A percentile compares a stretch with the other conserved stretches of the same genome.
These are phyloP conservation scores for Kwoniella pini DNA, from an alignment of 768 basidiomycete genomes.

Conservation along the genomic window DNA sequence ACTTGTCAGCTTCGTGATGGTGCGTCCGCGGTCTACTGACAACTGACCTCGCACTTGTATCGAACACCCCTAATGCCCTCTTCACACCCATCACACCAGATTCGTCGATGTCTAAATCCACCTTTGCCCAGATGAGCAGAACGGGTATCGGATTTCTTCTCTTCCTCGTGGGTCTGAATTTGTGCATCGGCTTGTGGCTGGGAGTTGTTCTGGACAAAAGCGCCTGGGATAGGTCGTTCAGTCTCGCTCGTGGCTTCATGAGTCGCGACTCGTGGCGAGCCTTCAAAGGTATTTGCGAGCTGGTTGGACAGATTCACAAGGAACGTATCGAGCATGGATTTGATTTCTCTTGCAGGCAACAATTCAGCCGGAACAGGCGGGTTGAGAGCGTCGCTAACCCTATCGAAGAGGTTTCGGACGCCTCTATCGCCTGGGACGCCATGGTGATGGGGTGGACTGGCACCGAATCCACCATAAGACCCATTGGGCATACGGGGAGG, in stretches of 20 bases:
- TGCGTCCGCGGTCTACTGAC: neutral
- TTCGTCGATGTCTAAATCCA: constrained; percentile 41
- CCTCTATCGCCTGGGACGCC: constrained; percentile 10
- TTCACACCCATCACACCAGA: constrained; percentile 41
- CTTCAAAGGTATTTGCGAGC: constrained; percentile 45
- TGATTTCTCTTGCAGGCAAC: constrained; percentile 45
- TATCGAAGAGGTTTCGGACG: constrained; percentile 31
- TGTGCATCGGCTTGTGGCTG: constrained; percentile 16
- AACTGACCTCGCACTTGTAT: constrained; percentile 51
- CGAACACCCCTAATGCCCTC: constrained; percentile 45
- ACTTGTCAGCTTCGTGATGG: constrained; percentile 1
- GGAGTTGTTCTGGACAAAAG: constrained; percentile 31
- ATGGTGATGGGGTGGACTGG: neutral
- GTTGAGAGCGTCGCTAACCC: constrained; percentile 32
- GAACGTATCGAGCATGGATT: constrained; percentile 48
- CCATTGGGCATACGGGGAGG: neutral
- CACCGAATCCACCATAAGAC: neutral
- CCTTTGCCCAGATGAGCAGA: constrained; percentile 32
- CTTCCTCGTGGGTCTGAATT: constrained; percentile 21
- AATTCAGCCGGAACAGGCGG: constrained; percentile 22
- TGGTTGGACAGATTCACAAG: constrained; percentile 49
- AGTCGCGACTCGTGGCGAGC: constrained; percentile 25
- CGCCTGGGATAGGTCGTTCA: constrained; percentile 44
- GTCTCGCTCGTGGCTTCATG: constrained; percentile 8
- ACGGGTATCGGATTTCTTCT: constrained; percentile 12